Percentiles rank a stretch among this genome's conserved stretches.
Evolutionary conservation across 2,329 filamentous ascomycete genomes (phyloP).

Genomic region (Fusarium bulbicola): DNA sequence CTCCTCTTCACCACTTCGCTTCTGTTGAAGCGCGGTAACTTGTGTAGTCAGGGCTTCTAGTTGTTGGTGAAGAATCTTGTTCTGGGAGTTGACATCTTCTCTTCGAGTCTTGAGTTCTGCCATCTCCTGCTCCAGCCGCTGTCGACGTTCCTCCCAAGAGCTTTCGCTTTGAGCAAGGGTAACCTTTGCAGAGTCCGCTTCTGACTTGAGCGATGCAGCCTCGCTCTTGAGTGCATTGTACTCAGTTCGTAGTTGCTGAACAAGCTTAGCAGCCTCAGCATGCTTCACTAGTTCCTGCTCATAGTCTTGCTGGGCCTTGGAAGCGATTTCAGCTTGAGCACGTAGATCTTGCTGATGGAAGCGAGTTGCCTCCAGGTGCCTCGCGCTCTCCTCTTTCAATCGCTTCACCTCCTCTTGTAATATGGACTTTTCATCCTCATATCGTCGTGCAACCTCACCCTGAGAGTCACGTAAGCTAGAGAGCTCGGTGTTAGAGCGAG

Average conservation of each 20-base stretch:
- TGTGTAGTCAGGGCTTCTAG: slow-evolving; percentile 85
- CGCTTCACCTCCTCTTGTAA: slow-evolving; percentile 82
- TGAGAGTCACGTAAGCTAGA: slow-evolving; percentile 82
- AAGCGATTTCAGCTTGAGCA: slow-evolving; percentile 91
- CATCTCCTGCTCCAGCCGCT: slow-evolving; percentile 85
- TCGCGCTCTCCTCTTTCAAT: slow-evolving; percentile 84
- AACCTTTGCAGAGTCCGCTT: slow-evolving; percentile 86
- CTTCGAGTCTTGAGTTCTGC: slow-evolving; percentile 79
- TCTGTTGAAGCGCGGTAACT: slow-evolving; percentile 81
- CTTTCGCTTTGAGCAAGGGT: slow-evolving; percentile 82
- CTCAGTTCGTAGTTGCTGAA: slow-evolving; percentile 82
- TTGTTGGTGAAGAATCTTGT: slow-evolving; percentile 88
- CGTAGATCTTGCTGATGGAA: slow-evolving; percentile 93
- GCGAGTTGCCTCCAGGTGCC: slow-evolving; percentile 80
- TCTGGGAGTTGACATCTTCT: slow-evolving; percentile 87
- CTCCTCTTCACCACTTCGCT: slow-evolving; percentile 64
- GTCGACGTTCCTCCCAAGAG: slow-evolving; percentile 86
- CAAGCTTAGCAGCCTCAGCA: slow-evolving; percentile 87
- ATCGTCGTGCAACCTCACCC: slow-evolving; percentile 73
- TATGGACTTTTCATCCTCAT: slow-evolving; percentile 83
- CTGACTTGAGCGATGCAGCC: slow-evolving; percentile 76
- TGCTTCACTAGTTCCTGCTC: slow-evolving; percentile 95
- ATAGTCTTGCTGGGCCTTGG: slow-evolving; percentile 93
- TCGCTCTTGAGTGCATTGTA: slow-evolving; percentile 85
- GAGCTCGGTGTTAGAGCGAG: slow-evolving; percentile 82